Percentiles rank a stretch among this genome's conserved stretches.
phyloP scores from a whole-genome alignment of 2,329 filamentous ascomycete genomes.

The Neospermospora avenae region DNA sequence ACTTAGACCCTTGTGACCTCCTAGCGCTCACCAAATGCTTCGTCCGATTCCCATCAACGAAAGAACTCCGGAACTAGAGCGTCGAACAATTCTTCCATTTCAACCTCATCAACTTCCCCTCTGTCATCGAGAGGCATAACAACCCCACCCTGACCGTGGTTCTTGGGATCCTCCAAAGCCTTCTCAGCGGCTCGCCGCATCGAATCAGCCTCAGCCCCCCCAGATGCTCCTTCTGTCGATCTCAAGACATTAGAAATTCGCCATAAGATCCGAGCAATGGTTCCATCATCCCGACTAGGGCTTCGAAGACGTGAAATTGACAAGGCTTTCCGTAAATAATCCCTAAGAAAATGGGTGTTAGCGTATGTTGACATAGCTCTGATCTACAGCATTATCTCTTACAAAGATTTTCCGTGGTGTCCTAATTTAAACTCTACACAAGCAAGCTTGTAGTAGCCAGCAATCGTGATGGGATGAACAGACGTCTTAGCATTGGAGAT shows the following conservation, averaged over 20 bases:
- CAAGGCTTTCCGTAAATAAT: slow-evolving; percentile 21
- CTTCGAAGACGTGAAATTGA: slow-evolving; percentile 24
- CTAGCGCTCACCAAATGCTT: no score
- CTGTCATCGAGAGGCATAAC: slow-evolving; percentile 35
- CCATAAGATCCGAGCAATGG: slow-evolving; percentile 24
- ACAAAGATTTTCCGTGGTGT: background rate
- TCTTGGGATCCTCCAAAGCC: slow-evolving; percentile 13
- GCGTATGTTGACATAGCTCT: background rate
- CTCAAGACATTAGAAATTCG: slow-evolving; percentile 21
- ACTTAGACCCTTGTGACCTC: no score
- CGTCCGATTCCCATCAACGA: slow-evolving; percentile 11
- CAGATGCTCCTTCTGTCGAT: background rate
- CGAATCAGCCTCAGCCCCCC: slow-evolving; percentile 14
- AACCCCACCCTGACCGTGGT: slow-evolving; percentile 34
- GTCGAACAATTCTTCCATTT: slow-evolving; percentile 21
- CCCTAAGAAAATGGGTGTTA: background rate
- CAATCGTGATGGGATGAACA: slow-evolving; percentile 20
- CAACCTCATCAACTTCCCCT: slow-evolving; percentile 9
- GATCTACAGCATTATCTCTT: no score
- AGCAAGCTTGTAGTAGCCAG: slow-evolving; percentile 20
- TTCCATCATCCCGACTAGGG: slow-evolving; percentile 21
- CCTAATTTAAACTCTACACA: slow-evolving; percentile 14
- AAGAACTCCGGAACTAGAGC: slow-evolving; percentile 23
- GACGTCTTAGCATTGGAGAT: slow-evolving; percentile 13
- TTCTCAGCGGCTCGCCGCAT: slow-evolving; percentile 22